Conservation (phyloP, 352 stramenopile genomes). For the Phytophthora gonapodyides region DNA sequence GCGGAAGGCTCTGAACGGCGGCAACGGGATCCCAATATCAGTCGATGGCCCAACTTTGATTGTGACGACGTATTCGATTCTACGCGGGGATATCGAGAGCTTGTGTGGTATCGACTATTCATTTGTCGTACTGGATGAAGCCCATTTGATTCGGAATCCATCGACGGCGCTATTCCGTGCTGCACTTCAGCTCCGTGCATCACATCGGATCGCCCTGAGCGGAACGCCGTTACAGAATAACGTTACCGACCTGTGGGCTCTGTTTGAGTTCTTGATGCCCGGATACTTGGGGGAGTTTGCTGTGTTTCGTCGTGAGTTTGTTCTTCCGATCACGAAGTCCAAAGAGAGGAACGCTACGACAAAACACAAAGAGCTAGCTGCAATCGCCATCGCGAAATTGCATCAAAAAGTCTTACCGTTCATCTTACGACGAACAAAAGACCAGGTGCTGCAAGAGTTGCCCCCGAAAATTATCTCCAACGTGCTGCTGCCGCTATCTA, state of each 20-base stretch:
- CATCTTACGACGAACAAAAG: constrained; percentile 96
- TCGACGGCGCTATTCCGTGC: constrained; percentile 89
- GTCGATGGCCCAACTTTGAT: constrained; percentile 40
- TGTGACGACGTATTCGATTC: constrained; percentile 86
- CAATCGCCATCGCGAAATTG: constrained; percentile 91
- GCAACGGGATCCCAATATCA: constrained; percentile 7
- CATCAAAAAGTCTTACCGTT: constrained; percentile 98
- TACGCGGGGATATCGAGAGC: constrained; percentile 78
- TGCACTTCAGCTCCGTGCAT: constrained; percentile 73
- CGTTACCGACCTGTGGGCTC: constrained; percentile 96
- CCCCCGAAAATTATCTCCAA: constrained; percentile 98
- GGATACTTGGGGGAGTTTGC: constrained; percentile 94
- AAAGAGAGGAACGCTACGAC: constrained; percentile 62
- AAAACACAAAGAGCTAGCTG: constrained; percentile 77
- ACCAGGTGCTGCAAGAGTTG: constrained; percentile 95
- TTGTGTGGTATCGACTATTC: constrained; percentile 65
- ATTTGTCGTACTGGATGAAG: constrained; percentile 97
- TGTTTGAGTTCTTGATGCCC: constrained; percentile 98
- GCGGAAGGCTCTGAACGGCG: constrained; percentile 50
- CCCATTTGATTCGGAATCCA: constrained; percentile 97
- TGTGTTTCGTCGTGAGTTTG: constrained; percentile 64
- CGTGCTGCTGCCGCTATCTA: constrained; percentile 88
- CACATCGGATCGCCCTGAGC: constrained; percentile 94
- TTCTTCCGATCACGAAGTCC: constrained; percentile 64
- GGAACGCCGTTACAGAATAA: constrained; percentile 98